Percentiles rank a stretch among this genome's conserved stretches.
phyloP scores from a whole-genome alignment of 495 filamentous ascomycete species.

The Diplogelasinospora grovesii region DNA sequence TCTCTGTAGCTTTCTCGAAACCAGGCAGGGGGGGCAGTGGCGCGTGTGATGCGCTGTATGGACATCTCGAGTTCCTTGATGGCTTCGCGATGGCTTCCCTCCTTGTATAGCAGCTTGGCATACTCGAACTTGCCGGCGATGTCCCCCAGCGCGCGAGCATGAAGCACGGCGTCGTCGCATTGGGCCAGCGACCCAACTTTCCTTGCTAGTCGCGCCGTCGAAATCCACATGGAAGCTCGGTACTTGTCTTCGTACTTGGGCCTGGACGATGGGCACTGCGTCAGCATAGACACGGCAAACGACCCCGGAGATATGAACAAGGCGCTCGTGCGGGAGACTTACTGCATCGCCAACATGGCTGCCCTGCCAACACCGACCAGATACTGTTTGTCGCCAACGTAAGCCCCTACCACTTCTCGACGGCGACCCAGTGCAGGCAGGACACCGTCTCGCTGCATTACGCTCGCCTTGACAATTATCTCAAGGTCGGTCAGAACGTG shows the following conservation, averaged over 20 bases:
- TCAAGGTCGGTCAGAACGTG: slow-evolving; percentile 87
- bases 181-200: slow-evolving; percentile 76
- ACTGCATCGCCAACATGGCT: slow-evolving; percentile 69
- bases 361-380: slow-evolving; percentile 81
- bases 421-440: slow-evolving; percentile 61
- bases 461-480: slow-evolving; percentile 54
- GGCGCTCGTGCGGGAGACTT: slow-evolving; percentile 17
- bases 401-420: slow-evolving; percentile 77
- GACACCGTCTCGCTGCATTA: slow-evolving; percentile 35
- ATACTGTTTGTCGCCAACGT: slow-evolving; percentile 87
- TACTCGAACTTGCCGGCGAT: slow-evolving; percentile 86
- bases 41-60: too few relatives aligned
- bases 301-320: not conserved
- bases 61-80: too few relatives aligned
- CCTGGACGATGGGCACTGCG: too few relatives aligned
- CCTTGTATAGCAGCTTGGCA: slow-evolving; percentile 86
- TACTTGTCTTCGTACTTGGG: slow-evolving; percentile 53
- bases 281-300: slow-evolving; percentile 23
- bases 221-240: slow-evolving; percentile 78
- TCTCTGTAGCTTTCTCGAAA: too few relatives aligned
- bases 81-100: slow-evolving; percentile 88
- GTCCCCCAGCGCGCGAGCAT: slow-evolving; percentile 78
- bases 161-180: slow-evolving; percentile 87
- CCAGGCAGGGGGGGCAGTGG: too few relatives aligned
- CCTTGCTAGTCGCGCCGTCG: slow-evolving; percentile 75